These are phyloP conservation scores for Aureoboletus auriporus DNA, from an alignment of 768 basidiomycete species.

Conservation along the genomic window DNA sequence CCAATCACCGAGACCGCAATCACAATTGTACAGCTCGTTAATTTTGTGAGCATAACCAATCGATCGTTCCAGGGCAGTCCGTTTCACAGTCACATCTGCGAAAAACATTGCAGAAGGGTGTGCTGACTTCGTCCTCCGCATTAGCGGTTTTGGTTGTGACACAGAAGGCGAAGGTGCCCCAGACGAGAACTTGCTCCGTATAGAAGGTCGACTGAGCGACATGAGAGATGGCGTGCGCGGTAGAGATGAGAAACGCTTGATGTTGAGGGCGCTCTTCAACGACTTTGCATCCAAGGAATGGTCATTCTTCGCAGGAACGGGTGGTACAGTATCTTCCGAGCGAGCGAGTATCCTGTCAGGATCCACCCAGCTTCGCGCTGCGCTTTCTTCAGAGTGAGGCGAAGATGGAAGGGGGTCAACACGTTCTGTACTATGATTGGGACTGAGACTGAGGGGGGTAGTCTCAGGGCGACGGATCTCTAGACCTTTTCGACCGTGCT, in stretches of 20 bases:
- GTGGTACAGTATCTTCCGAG: slow-evolving; percentile 21
- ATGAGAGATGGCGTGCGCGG: slow-evolving; percentile 66
- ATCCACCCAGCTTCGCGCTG: slow-evolving; percentile 13
- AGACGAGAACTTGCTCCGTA: slow-evolving; percentile 21
- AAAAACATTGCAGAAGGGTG: slow-evolving; percentile 71
- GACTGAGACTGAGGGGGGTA: slow-evolving; percentile 2
- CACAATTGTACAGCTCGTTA: slow-evolving; percentile 70
- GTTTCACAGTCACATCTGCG: slow-evolving; percentile 55
- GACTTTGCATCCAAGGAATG: slow-evolving; percentile 20
- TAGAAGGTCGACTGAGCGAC: slow-evolving; percentile 30
- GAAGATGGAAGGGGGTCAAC: slow-evolving; percentile 14
- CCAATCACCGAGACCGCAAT: slow-evolving; percentile 81
- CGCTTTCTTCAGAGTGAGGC: slow-evolving; percentile 19
- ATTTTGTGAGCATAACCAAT: slow-evolving; percentile 76
- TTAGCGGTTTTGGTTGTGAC: slow-evolving; percentile 15
- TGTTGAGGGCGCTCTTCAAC: slow-evolving; percentile 24
- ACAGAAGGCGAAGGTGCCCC: slow-evolving; percentile 28
- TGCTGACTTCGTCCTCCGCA: slow-evolving; percentile 31
- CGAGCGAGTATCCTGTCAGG: slow-evolving; percentile 12
- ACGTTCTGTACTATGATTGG: slow-evolving; percentile 13
- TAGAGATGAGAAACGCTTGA: slow-evolving; percentile 51
- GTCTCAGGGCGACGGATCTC: slow-evolving; percentile 30
- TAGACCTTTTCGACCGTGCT: slow-evolving; percentile 20
- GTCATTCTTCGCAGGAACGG: slow-evolving; percentile 28
- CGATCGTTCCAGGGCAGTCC: slow-evolving; percentile 63